These are phyloP conservation scores for Cytidiella melzeri DNA, from an alignment of 768 basidiomycete species.

Conservation along the genomic window DNA sequence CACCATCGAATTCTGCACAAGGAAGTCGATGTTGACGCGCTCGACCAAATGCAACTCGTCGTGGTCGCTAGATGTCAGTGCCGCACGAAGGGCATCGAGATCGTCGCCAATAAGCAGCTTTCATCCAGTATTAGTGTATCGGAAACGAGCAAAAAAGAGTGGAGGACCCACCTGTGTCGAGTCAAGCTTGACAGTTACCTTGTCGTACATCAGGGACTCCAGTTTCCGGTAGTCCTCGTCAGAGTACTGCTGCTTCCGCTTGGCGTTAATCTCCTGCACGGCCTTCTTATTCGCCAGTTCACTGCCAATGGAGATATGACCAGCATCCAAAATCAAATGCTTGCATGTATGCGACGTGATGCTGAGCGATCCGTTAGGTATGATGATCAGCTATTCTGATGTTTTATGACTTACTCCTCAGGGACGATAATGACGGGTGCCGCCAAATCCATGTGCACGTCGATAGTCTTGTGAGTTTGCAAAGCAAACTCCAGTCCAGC, in stretches of 20 bases:
- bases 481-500: slow-evolving; percentile 92
- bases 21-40: slow-evolving; percentile 83
- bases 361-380: slow-evolving; percentile 36
- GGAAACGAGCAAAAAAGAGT: slow-evolving; percentile 1
- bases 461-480: slow-evolving; percentile 90
- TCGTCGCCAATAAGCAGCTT: slow-evolving; percentile 89
- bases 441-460: slow-evolving; percentile 94
- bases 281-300: slow-evolving; percentile 82
- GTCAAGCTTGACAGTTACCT: slow-evolving; percentile 71
- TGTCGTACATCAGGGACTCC: slow-evolving; percentile 95
- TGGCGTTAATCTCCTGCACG: slow-evolving; percentile 70
- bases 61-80: slow-evolving; percentile 51
- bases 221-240: slow-evolving; percentile 83
- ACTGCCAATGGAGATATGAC: slow-evolving; percentile 92
- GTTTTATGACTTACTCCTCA: slow-evolving; percentile 56
- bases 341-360: slow-evolving; percentile 72
- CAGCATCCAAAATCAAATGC: slow-evolving; percentile 90
- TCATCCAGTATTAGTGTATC: slow-evolving; percentile 6
- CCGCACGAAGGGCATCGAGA: slow-evolving; percentile 74
- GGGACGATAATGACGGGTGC: slow-evolving; percentile 97
- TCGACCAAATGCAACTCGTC: slow-evolving; percentile 84
- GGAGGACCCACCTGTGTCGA: slow-evolving; percentile 74
- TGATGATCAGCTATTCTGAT: too few relatives aligned
- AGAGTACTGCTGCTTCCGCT: slow-evolving; percentile 77
- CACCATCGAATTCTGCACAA: slow-evolving; percentile 90